A percentile compares a stretch with the other conserved stretches of the same genome.
Conservation (phyloP, 176 grass and related monocot species). For the Alopecurus myosuroides region DNA sequence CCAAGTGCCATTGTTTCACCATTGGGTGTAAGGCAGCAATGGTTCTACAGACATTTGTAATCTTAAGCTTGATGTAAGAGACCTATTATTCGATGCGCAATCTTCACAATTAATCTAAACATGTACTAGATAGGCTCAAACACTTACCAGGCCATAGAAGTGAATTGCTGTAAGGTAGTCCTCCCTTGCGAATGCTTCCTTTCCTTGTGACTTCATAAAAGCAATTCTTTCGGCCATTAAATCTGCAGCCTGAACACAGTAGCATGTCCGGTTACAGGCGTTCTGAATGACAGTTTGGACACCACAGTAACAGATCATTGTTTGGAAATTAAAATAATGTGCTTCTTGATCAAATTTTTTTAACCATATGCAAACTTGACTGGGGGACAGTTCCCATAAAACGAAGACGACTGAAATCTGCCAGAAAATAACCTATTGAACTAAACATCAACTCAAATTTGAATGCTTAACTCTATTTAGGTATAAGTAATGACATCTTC, state of each 20-base stretch:
- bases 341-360: background rate
- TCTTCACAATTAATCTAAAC: background rate
- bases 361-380: background rate
- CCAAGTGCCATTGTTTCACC: background rate
- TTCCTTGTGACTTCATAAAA: background rate
- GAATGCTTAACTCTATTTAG: background rate
- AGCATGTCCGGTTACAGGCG: background rate
- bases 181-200: slow-evolving; percentile 13
- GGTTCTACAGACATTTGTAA: background rate
- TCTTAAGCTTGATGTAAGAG: background rate
- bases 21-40: background rate
- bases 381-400: background rate
- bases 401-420: background rate
- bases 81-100: background rate
- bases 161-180: slow-evolving; percentile 22
- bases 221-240: background rate
- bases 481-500: background rate
- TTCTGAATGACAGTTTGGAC: background rate
- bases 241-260: background rate
- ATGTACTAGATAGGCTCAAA: background rate
- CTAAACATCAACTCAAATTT: background rate
- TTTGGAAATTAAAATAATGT: background rate
- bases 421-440: background rate
- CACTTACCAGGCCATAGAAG: slow-evolving; percentile 7
- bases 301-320: background rate